Percentiles rank a stretch among this genome's conserved stretches.
Conservation (phyloP, 345 rosid genomes). For the Euphorbia peplus region DNA sequence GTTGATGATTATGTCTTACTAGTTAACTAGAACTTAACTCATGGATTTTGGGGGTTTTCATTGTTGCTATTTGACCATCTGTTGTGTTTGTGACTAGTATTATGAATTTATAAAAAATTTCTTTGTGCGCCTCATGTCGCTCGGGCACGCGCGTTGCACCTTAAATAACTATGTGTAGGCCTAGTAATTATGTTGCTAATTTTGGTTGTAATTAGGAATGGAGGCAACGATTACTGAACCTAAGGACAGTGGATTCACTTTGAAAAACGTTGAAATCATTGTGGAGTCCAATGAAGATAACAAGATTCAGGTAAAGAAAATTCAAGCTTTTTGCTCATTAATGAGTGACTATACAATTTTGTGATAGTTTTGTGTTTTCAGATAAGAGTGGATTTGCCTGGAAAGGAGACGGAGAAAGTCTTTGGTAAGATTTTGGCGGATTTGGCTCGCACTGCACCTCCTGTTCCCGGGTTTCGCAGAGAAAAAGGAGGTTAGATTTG, state of each 20-base stretch:
- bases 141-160: too few relatives aligned
- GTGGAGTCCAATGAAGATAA: slow-evolving; percentile 45
- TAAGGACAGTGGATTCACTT: slow-evolving; percentile 34
- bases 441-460: slow-evolving; percentile 57
- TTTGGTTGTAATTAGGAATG: slow-evolving; percentile 29
- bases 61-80: too few relatives aligned
- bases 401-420: slow-evolving; percentile 46
- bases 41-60: too few relatives aligned
- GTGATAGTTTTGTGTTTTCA: slow-evolving; percentile 22
- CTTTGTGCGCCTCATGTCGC: too few relatives aligned
- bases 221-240: slow-evolving; percentile 50
- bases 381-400: slow-evolving; percentile 58
- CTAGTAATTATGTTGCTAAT: background rate
- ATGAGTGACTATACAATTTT: background rate
- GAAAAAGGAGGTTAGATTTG: slow-evolving; percentile 55
- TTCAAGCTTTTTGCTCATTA: background rate
- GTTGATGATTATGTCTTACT: too few relatives aligned
- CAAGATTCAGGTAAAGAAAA: slow-evolving; percentile 42
- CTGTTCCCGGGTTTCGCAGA: slow-evolving; percentile 61
- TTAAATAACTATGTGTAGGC: too few relatives aligned
- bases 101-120: too few relatives aligned
- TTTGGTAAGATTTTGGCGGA: slow-evolving; percentile 45
- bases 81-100: too few relatives aligned
- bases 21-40: too few relatives aligned
- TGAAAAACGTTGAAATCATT: slow-evolving; percentile 45